These are phyloP conservation scores for Letharia lupina DNA, from an alignment of 495 filamentous ascomycete species.

Conservation along the genomic window DNA sequence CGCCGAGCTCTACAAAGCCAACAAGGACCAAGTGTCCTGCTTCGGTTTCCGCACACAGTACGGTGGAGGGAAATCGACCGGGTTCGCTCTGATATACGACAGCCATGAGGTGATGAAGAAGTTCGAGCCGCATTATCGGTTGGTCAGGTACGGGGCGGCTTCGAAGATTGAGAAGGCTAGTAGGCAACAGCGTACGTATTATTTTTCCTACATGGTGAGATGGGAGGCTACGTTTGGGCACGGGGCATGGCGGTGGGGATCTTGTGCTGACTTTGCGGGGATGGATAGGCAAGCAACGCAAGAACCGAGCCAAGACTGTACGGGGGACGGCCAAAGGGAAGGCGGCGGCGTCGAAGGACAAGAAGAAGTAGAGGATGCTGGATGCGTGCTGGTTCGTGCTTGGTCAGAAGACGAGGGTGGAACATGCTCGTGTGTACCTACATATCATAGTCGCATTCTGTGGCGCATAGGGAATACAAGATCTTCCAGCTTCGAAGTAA, in stretches of 20 bases:
- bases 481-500: conserved; percentile 1
- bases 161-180: conserved; percentile 90
- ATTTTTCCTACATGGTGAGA: conserved; percentile 1
- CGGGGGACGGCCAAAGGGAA: conserved; percentile 88
- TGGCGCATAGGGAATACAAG: conserved; percentile 18
- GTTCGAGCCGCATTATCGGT: conserved; percentile 97
- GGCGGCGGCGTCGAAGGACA: conserved; percentile 70
- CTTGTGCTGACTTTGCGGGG: conserved; percentile 4
- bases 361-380: conserved; percentile 45
- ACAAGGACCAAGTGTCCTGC: conserved; percentile 91
- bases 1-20: conserved; percentile 89
- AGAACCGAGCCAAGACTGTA: conserved; percentile 98
- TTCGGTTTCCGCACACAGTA: conserved; percentile 98
- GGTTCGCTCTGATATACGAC: conserved; percentile 98
- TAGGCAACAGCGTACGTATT: conserved; percentile 94
- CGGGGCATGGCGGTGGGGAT: too few species aligned
- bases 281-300: conserved; percentile 93
- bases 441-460: conserved; percentile 13
- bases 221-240: neutral
- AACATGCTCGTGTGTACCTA: conserved; percentile 12
- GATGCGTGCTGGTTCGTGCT: conserved; percentile 27
- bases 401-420: conserved; percentile 14
- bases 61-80: conserved; percentile 98
- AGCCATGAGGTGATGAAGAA: conserved; percentile 96
- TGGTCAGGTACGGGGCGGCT: conserved; percentile 83